Conservation (phyloP, 2,329 filamentous ascomycete species). For the Aspergillus melleus region DNA sequence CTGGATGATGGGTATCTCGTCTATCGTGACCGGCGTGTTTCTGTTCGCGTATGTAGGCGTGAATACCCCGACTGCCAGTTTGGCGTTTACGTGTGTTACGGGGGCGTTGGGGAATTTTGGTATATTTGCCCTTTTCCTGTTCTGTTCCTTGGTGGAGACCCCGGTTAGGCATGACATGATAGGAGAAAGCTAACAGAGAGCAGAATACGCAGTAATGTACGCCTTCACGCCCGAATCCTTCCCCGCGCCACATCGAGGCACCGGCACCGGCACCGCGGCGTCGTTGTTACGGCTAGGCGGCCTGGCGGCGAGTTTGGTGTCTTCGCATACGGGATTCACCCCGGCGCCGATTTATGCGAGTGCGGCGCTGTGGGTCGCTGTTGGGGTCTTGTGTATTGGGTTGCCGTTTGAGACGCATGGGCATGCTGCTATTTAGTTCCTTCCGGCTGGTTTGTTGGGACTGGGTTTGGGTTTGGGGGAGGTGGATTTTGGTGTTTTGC, state of each 20-base stretch:
- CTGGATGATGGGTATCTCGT: slow-evolving; percentile 48
- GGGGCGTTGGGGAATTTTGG: slow-evolving; percentile 47
- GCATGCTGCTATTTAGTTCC: slow-evolving; percentile 21
- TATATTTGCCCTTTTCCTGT: slow-evolving; percentile 1
- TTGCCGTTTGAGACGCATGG: slow-evolving; percentile 49
- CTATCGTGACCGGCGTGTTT: slow-evolving; percentile 48
- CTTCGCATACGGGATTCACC: slow-evolving; percentile 45
- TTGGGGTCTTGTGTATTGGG: slow-evolving; percentile 43
- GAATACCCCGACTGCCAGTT: slow-evolving; percentile 34
- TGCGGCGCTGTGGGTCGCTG: slow-evolving; percentile 47
- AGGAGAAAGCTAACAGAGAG: not conserved
- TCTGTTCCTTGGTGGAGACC: no score
- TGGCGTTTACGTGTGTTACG: slow-evolving; percentile 42
- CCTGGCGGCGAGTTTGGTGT: slow-evolving; percentile 45
- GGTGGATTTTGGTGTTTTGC: no score
- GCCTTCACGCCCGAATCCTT: slow-evolving; percentile 31
- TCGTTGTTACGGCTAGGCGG: slow-evolving; percentile 30
- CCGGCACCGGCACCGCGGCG: slow-evolving; percentile 35
- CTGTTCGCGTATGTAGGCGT: slow-evolving; percentile 50
- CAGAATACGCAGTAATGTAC: slow-evolving; percentile 35
- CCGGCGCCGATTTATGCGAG: slow-evolving; percentile 48
- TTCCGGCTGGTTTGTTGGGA: no score
- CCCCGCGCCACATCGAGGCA: slow-evolving; percentile 28
- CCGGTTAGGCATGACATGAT: no score
- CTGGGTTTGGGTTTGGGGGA: no score